These are phyloP conservation scores for Haberlea rhodopensis DNA, from an alignment of 257 asterid species.

Conservation along the genomic window DNA sequence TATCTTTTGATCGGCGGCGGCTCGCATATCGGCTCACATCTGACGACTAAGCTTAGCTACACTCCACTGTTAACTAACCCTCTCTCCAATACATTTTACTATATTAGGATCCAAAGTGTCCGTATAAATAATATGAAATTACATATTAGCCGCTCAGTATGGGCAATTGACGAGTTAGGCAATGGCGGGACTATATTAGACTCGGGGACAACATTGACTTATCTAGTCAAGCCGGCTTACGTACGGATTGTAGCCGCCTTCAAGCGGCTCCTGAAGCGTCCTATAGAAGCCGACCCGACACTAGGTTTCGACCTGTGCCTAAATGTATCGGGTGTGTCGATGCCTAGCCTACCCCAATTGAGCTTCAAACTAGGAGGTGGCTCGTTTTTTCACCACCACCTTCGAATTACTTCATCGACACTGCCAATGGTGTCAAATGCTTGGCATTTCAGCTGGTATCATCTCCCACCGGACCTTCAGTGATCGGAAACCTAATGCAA, in stretches of 20 bases:
- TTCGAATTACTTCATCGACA: constrained; percentile 63
- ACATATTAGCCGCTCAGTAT: constrained; percentile 66
- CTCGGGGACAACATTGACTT: constrained; percentile 83
- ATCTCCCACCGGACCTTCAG: constrained; percentile 45
- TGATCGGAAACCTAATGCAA: constrained; percentile 83
- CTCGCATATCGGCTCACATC: too few relatives aligned
- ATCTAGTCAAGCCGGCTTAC: constrained; percentile 57
- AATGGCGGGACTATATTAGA: constrained; percentile 79
- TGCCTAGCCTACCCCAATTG: constrained; percentile 51
- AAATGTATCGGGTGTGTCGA: constrained; percentile 42
- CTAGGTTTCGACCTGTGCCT: constrained; percentile 60
- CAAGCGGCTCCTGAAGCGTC: constrained; percentile 50
- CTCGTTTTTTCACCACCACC: constrained; percentile 58
- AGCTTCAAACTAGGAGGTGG: constrained; percentile 69
- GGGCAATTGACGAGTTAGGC: constrained; percentile 64
- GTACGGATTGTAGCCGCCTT: constrained; percentile 39
- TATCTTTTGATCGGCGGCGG: constrained; percentile 65
- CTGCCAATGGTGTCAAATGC: constrained; percentile 59
- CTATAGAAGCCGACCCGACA: constrained; percentile 33
- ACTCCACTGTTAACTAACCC: constrained; percentile 60
- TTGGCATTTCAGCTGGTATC: constrained; percentile 65
- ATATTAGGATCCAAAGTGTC: constrained; percentile 52
- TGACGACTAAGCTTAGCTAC: constrained; percentile 34
- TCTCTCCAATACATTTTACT: constrained; percentile 59
- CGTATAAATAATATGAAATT: constrained; percentile 37